Conservation (phyloP, 2,329 filamentous ascomycete genomes). For the Coniochaeta hoffmannii region DNA sequence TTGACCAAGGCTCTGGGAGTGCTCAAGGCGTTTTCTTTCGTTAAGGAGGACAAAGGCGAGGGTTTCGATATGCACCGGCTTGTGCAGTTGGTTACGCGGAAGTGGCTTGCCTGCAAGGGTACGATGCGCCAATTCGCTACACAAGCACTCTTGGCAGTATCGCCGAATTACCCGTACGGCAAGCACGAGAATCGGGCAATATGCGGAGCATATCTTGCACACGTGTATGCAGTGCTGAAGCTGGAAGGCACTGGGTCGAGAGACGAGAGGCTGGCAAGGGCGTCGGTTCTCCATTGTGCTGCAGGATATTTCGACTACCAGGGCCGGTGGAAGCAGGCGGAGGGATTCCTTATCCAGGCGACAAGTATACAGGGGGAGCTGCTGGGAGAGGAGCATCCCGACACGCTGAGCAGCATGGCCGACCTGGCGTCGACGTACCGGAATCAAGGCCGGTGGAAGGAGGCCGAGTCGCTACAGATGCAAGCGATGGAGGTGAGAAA, state of each 20-base stretch:
- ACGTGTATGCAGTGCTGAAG: slow-evolving; percentile 15
- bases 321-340: slow-evolving; percentile 10
- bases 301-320: background rate
- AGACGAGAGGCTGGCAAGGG: slow-evolving; percentile 7
- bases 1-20: slow-evolving; percentile 13
- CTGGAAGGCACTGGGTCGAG: slow-evolving; percentile 5
- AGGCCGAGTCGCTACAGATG: too few species aligned
- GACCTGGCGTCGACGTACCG: too few species aligned
- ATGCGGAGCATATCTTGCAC: slow-evolving; percentile 17
- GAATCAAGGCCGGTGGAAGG: too few species aligned
- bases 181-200: slow-evolving; percentile 6
- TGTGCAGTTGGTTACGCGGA: slow-evolving; percentile 23
- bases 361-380: background rate
- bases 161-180: slow-evolving; percentile 13
- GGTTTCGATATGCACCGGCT: slow-evolving; percentile 24
- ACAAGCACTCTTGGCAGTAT: slow-evolving; percentile 15
- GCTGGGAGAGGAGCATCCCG: too few species aligned
- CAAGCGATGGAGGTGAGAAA: too few species aligned
- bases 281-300: background rate
- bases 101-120: slow-evolving; percentile 17
- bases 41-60: slow-evolving; percentile 9
- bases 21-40: slow-evolving; percentile 23
- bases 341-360: slow-evolving; percentile 1
- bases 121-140: slow-evolving; percentile 7
- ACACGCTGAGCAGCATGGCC: too few species aligned